Evolutionary conservation across 2,329 filamentous ascomycete species (phyloP).

Genomic region (Diaporthe batatas): DNA sequence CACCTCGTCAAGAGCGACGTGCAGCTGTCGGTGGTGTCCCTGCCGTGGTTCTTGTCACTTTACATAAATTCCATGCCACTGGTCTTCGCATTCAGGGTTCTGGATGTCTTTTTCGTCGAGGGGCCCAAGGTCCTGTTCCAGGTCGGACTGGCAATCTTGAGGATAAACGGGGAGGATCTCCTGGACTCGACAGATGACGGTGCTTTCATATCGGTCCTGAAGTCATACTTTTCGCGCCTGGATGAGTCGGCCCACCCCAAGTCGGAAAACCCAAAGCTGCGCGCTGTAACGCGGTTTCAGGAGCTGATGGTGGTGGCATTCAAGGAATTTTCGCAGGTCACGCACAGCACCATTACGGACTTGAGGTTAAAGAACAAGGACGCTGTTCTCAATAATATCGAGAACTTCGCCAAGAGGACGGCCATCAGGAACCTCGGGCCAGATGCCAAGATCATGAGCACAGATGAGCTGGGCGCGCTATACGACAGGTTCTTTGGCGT

Average conservation of each 20-base stretch:
- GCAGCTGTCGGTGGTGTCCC: constrained; percentile 94
- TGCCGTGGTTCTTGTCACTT: constrained; percentile 97
- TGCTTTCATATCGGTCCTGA: constrained; percentile 95
- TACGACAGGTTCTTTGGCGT: constrained; percentile 96
- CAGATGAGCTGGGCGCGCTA: constrained; percentile 87
- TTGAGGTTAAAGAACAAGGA: constrained; percentile 93
- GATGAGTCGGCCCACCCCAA: constrained; percentile 97
- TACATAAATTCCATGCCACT: constrained; percentile 99
- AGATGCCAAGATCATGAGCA: constrained; percentile 90
- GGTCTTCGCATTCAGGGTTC: constrained; percentile 94
- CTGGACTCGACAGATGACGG: constrained; percentile 94
- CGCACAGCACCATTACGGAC: constrained; percentile 91
- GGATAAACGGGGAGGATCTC: constrained; percentile 96
- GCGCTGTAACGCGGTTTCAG: constrained; percentile 95
- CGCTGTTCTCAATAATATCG: constrained; percentile 93
- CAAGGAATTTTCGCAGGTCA: constrained; percentile 97
- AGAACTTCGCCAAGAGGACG: constrained; percentile 96
- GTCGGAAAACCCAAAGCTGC: constrained; percentile 93
- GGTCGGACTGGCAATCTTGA: constrained; percentile 93
- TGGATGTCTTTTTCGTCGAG: constrained; percentile 98
- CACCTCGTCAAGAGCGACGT: constrained; percentile 98
- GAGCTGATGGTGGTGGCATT: constrained; percentile 99
- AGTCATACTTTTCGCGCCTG: constrained; percentile 91
- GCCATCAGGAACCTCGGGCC: constrained; percentile 95
- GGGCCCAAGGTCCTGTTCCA: constrained; percentile 98